phyloP scores from a whole-genome alignment of 2,329 filamentous ascomycete species.

The Davidsoniella neocaledoniae region DNA sequence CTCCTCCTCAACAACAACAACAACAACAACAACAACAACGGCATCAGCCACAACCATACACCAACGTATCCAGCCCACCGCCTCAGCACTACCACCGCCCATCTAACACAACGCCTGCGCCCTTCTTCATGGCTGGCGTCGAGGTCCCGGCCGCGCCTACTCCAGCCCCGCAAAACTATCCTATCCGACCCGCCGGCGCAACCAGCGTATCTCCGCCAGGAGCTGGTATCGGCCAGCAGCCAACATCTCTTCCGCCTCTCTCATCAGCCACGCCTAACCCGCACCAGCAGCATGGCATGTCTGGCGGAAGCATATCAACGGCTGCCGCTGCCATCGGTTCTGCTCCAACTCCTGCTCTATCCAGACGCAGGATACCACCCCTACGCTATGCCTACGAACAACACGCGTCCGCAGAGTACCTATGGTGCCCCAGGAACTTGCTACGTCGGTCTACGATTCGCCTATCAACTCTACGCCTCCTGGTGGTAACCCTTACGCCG shows the following conservation, averaged over 20 bases:
- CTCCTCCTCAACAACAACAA: conserved; percentile 21
- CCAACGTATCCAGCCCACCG: conserved; percentile 24
- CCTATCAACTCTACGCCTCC: conserved; percentile 40
- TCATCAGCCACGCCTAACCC: conserved; percentile 16
- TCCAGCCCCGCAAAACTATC: conserved; percentile 28
- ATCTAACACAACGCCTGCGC: conserved; percentile 32
- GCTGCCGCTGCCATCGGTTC: conserved; percentile 21
- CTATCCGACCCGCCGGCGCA: conserved; percentile 22
- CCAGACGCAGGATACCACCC: conserved; percentile 28
- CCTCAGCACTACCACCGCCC: conserved; percentile 40
- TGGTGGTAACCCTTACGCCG: conserved; percentile 25
- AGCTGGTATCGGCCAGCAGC: conserved; percentile 16
- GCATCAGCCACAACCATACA: conserved; percentile 18
- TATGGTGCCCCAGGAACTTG: conserved; percentile 62
- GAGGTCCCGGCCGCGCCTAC: conserved; percentile 28
- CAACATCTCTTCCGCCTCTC: neutral
- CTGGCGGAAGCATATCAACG: neutral
- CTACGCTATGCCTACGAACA: conserved; percentile 31
- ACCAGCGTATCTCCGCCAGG: conserved; percentile 17
- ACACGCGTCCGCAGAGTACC: conserved; percentile 46
- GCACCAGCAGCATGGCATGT: conserved; percentile 19
- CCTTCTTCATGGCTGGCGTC: conserved; percentile 49
- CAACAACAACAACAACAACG: conserved; percentile 25
- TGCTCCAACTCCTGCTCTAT: conserved; percentile 20
- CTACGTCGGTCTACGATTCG: conserved; percentile 62